Conservation (phyloP, 768 basidiomycete species). For the Panaeolus papilionaceus region DNA sequence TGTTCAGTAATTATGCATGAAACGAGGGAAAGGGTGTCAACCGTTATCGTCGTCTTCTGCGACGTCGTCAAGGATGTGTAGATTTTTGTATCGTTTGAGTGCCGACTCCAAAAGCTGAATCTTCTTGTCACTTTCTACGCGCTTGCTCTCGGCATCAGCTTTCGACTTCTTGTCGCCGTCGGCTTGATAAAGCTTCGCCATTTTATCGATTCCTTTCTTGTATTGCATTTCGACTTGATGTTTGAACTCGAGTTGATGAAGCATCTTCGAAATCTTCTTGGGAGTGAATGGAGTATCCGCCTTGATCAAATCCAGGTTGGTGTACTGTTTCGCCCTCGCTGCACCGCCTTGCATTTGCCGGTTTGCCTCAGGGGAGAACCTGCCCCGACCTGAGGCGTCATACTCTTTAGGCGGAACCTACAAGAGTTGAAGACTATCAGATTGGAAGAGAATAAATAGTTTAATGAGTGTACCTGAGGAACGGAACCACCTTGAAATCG, state of each 20-base stretch:
- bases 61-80: constrained; percentile 91
- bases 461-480: constrained; percentile 47
- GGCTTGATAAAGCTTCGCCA: constrained; percentile 94
- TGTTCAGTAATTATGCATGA: constrained; percentile 18
- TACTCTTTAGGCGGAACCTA: constrained; percentile 62
- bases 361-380: constrained; percentile 46
- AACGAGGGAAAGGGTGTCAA: constrained; percentile 35
- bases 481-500: constrained; percentile 54
- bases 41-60: constrained; percentile 86
- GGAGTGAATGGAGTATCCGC: constrained; percentile 97
- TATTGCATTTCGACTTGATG: constrained; percentile 98
- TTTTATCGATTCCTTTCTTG: constrained; percentile 98
- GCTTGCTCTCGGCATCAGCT: constrained; percentile 92
- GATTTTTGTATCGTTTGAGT: constrained; percentile 94
- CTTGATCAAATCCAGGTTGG: constrained; percentile 93
- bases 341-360: constrained; percentile 43
- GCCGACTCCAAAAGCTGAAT: constrained; percentile 92
- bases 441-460: constrained; percentile 17
- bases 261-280: constrained; percentile 96
- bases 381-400: constrained; percentile 45
- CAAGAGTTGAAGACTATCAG: constrained; percentile 19
- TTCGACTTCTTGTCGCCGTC: constrained; percentile 98
- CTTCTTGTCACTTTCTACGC: constrained; percentile 95
- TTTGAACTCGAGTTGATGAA: constrained; percentile 99
- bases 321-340: constrained; percentile 69